Conservation (phyloP, 179 eudicot genomes). For the Sideroxylon spinosum region DNA sequence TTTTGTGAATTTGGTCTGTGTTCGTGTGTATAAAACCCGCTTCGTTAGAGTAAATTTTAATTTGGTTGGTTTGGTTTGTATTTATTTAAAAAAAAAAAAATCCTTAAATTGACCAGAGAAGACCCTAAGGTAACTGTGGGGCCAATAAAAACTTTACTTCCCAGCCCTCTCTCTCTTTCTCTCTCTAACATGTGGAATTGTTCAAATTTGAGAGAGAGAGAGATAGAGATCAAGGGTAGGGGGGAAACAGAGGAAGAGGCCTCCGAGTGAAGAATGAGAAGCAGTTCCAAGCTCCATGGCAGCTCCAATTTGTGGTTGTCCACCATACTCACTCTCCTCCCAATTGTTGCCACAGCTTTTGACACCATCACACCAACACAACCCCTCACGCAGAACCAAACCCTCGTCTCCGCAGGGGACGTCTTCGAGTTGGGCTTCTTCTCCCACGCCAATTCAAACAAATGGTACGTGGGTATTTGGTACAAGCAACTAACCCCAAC, state of each 20-base stretch:
- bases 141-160: too few relatives aligned
- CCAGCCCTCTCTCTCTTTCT: too few relatives aligned
- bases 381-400: slow-evolving; percentile 25
- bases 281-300: neutral
- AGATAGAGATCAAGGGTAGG: neutral
- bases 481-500: slow-evolving; percentile 23
- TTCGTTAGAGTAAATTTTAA: too few relatives aligned
- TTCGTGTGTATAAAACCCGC: too few relatives aligned
- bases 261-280: slow-evolving; percentile 21
- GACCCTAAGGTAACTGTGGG: too few relatives aligned
- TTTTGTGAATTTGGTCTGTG: too few relatives aligned
- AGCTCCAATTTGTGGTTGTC: neutral
- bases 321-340: slow-evolving; percentile 17
- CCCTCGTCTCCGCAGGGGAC: slow-evolving; percentile 33
- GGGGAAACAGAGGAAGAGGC: neutral
- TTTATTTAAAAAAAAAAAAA: too few relatives aligned
- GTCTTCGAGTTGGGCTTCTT: slow-evolving; percentile 51
- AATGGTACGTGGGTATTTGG: slow-evolving; percentile 45
- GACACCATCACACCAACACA: slow-evolving; percentile 35
- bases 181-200: too few relatives aligned
- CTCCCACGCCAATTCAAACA: slow-evolving; percentile 9
- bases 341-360: slow-evolving; percentile 6
- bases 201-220: too few relatives aligned
- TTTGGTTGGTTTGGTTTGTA: too few relatives aligned
- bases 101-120: too few relatives aligned